Percentiles rank a stretch among this genome's conserved stretches.
Conservation (phyloP, 345 rosid species). For the Clausena lansium region DNA sequence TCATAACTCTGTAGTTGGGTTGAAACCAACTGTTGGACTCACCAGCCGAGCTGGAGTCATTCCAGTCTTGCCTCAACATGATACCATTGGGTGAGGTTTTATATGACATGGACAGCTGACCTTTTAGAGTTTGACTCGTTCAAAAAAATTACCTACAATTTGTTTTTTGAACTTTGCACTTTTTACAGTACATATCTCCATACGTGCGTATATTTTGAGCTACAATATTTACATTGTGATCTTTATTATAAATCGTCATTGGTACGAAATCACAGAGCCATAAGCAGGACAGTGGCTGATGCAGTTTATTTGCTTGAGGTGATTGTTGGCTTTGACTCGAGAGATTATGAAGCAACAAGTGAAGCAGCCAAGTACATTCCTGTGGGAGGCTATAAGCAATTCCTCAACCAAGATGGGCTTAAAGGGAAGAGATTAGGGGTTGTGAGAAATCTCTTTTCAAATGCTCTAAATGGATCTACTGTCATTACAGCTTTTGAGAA, state of each 20-base stretch:
- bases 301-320: conserved; percentile 65
- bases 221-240: not conserved
- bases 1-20: conserved; percentile 29
- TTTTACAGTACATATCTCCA: not conserved
- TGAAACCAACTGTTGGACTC: conserved; percentile 33
- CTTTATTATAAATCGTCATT: conserved; percentile 1
- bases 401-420: conserved; percentile 29
- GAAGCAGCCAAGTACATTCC: conserved; percentile 48
- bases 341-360: conserved; percentile 44
- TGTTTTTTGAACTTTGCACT: not conserved
- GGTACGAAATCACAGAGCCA: conserved; percentile 39
- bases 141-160: not conserved
- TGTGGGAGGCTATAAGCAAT: conserved; percentile 37
- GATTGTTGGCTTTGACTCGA: conserved; percentile 50
- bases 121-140: not conserved
- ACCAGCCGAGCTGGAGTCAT: conserved; percentile 33
- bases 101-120: not conserved
- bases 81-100: conserved; percentile 31
- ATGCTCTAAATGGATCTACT: conserved; percentile 5
- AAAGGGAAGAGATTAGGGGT: conserved; percentile 39
- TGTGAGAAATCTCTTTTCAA: conserved; percentile 25
- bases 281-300: conserved; percentile 59
- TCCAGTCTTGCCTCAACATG: conserved; percentile 22
- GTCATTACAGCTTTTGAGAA: conserved; percentile 15
- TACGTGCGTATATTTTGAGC: not conserved